Evolutionary conservation across 2,329 filamentous ascomycete genomes (phyloP), one percentile per base, ranked within the genome.

Genomic region (Colletotrichum sp.): DNA sequence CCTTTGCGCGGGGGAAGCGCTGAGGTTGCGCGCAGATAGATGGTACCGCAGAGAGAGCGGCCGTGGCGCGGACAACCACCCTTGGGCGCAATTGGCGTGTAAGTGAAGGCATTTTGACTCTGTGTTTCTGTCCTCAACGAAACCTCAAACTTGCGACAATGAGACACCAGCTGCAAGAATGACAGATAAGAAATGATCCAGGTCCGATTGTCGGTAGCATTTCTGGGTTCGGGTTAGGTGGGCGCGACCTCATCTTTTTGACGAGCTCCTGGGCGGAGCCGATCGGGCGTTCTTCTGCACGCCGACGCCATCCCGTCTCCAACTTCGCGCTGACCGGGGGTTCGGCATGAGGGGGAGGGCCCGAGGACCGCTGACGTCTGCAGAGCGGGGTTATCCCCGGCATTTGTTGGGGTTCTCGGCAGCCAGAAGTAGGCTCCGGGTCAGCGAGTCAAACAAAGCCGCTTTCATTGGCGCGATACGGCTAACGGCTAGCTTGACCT

Each of bases 181-280:
- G 14, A 38, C 7, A 30, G n/a, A 6, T 38, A 48, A 30, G 28
- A 43, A 43, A 34, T 38, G 65, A 62, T 48, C n/a, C n/a, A 55
- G 43, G 66, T 55, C 73, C 73, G 48, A 69, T 69, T 36, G 69
- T 67, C 69, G 43, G 63, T 63, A 24, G 18, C 34, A 59, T 21
- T 64, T 73, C n/a, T 59, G 48, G 9, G 63, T 16, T 75, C 73
- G 73, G 73, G 58, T 43, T 73, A 75, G 64, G 56, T 73, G 73
- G 70, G 73, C 70, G 73, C 73, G 73, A 75, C 73, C 34, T 12
- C 55, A 68, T 75, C 73, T 73, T 75, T 74, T 75, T 69, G 69
- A 75, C 63, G 24, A 52, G 28, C 36, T 52, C 21, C 69, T 13
- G 32, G 61, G 73, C 43, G 28, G 69, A 55, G 65, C 43, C 13